Percentiles rank a stretch among this genome's conserved stretches.
phyloP scores from a whole-genome alignment of 2,329 filamentous ascomycete species.

The Arthrobotrys sphaeroides region DNA sequence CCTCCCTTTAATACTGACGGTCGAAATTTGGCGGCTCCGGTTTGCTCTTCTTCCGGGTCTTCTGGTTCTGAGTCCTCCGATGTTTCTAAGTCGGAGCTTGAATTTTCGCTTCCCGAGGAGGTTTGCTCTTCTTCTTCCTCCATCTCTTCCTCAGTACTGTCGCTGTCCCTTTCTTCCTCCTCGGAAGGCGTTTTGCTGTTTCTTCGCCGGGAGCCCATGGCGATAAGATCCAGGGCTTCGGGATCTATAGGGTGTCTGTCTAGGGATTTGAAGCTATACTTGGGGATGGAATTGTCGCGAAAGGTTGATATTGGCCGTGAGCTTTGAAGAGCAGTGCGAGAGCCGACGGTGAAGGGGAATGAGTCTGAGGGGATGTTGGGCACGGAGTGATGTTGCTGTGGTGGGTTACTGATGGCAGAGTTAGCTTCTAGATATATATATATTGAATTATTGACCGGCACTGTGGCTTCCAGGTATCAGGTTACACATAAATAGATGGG shows the following conservation, averaged over 20 bases:
- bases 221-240: background rate
- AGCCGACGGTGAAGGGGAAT: conserved; percentile 32
- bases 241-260: conserved; percentile 28
- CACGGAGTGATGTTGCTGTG: background rate
- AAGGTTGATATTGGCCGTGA: background rate
- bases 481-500: too few species aligned
- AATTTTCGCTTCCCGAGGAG: too few species aligned
- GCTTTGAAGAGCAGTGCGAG: background rate
- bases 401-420: background rate
- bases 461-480: too few species aligned
- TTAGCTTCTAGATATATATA: background rate
- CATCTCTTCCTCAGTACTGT: background rate
- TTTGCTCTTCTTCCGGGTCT: too few species aligned
- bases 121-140: background rate
- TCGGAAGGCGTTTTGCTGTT: background rate
- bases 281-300: conserved; percentile 4
- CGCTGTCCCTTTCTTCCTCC: background rate
- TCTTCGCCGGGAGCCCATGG: background rate
- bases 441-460: too few species aligned
- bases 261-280: conserved; percentile 34
- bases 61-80: too few species aligned
- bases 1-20: too few species aligned
- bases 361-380: conserved; percentile 38
- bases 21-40: too few species aligned
- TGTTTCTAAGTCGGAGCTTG: too few species aligned